phyloP scores from a whole-genome alignment of 2,329 filamentous ascomycete genomes.

The Diaporthe caulivora region DNA sequence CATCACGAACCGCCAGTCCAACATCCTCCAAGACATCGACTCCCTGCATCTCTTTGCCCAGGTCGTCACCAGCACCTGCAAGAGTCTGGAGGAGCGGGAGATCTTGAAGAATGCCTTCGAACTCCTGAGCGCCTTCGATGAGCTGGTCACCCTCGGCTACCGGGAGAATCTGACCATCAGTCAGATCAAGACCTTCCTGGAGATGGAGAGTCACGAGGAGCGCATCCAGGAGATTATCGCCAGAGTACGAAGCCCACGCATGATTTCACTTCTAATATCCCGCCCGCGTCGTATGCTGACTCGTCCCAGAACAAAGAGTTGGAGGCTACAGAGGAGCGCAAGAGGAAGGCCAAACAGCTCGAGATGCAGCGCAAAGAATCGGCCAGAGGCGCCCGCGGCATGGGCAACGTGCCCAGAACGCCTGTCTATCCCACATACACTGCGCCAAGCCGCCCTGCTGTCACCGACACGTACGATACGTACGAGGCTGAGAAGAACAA shows the following conservation, averaged over 20 bases:
- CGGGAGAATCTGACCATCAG: slow-evolving; percentile 94
- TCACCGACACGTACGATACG: slow-evolving; percentile 87
- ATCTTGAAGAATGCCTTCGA: slow-evolving; percentile 97
- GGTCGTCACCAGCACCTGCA: slow-evolving; percentile 96
- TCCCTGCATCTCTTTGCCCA: slow-evolving; percentile 98
- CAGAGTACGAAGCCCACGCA: slow-evolving; percentile 66
- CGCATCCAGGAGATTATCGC: slow-evolving; percentile 98
- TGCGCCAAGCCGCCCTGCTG: slow-evolving; percentile 78
- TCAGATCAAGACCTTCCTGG: slow-evolving; percentile 99
- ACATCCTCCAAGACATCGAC: slow-evolving; percentile 99
- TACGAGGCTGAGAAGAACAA: slow-evolving; percentile 99
- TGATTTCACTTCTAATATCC: neutral
- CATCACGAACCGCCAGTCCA: slow-evolving; percentile 99
- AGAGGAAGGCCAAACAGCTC: slow-evolving; percentile 97
- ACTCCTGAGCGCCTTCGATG: slow-evolving; percentile 94
- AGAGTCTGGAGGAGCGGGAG: slow-evolving; percentile 94
- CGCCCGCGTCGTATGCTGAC: slow-evolving; percentile 31
- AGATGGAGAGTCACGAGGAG: slow-evolving; percentile 99
- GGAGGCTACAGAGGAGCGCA: slow-evolving; percentile 97
- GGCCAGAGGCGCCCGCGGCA: slow-evolving; percentile 77
- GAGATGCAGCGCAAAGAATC: slow-evolving; percentile 99
- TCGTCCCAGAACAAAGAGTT: slow-evolving; percentile 89
- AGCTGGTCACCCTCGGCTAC: slow-evolving; percentile 95
- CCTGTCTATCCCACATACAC: slow-evolving; percentile 92
- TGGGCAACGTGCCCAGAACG: slow-evolving; percentile 70